phyloP scores from a whole-genome alignment of 2,329 filamentous ascomycete genomes.

The Fusarium caatingaense region DNA sequence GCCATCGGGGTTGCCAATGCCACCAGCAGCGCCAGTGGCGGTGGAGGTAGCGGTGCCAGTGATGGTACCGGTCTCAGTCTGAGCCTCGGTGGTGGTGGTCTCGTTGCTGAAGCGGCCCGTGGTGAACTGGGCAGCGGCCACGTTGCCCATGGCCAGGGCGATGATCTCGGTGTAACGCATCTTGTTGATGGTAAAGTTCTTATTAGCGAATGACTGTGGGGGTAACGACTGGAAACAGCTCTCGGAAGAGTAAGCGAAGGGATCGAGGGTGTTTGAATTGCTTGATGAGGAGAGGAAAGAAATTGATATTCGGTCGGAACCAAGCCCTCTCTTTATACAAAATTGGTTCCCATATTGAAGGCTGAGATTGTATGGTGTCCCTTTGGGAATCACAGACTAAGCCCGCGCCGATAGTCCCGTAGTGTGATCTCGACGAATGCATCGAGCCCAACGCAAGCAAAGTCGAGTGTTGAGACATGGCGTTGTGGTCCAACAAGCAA shows the following conservation, averaged over 20 bases:
- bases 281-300: constrained; percentile 41
- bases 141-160: constrained; percentile 48
- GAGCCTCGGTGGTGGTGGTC: constrained; percentile 4
- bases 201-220: constrained; percentile 43
- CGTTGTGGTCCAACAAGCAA: constrained; percentile 26
- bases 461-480: constrained; percentile 43
- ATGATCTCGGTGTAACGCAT: constrained; percentile 50
- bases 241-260: constrained; percentile 48
- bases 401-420: constrained; percentile 13
- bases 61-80: constrained; percentile 5
- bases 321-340: constrained; percentile 47
- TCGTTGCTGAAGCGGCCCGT: constrained; percentile 24
- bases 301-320: constrained; percentile 30
- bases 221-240: constrained; percentile 44
- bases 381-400: constrained; percentile 17
- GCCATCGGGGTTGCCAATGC: constrained; percentile 15
- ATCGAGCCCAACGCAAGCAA: constrained; percentile 10
- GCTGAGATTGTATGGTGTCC: constrained; percentile 23
- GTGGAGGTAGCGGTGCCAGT: constrained; percentile 8
- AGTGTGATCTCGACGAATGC: constrained; percentile 34
- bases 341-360: constrained; percentile 6
- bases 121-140: constrained; percentile 44
- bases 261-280: constrained; percentile 48
- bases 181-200: constrained; percentile 30
- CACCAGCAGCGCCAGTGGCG: constrained; percentile 4